Percentiles rank a stretch among this genome's conserved stretches.
Conservation (phyloP, 495 filamentous ascomycete genomes). For the Hypoxylon fragiforme region DNA sequence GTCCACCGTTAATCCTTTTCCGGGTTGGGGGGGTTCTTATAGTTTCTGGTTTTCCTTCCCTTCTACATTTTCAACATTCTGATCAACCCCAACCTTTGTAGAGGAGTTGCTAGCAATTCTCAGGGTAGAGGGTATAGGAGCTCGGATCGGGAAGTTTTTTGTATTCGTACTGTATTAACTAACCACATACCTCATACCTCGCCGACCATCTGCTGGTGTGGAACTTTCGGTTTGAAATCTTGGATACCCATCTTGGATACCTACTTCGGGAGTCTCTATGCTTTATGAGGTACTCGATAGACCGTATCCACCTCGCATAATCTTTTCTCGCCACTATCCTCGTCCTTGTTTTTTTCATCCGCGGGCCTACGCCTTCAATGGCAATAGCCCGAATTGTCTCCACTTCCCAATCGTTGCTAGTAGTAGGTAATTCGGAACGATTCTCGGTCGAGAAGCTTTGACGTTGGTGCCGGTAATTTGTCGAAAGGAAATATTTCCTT, state of each 20-base stretch:
- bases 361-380: conserved; percentile 30
- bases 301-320: conserved; percentile 22
- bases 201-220: too few species aligned
- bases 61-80: conserved; percentile 5
- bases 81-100: conserved; percentile 6
- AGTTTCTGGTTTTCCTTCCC: too few species aligned
- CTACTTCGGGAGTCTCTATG: conserved; percentile 7
- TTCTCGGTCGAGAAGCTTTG: conserved; percentile 32
- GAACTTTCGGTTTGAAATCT: conserved; percentile 15
- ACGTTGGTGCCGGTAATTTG: conserved; percentile 17
- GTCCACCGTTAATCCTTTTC: neutral
- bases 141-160: conserved; percentile 14
- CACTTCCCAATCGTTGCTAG: conserved; percentile 30
- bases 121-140: conserved; percentile 23
- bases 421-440: conserved; percentile 31
- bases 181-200: conserved; percentile 12
- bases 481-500: conserved; percentile 29
- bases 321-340: conserved; percentile 18
- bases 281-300: conserved; percentile 22
- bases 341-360: conserved; percentile 10
- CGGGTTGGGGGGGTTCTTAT: neutral
- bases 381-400: conserved; percentile 26
- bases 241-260: neutral
- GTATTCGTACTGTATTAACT: conserved; percentile 7
- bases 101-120: conserved; percentile 10